Evolutionary conservation across 208 protist species (phyloP).

Genomic region (Trypanosoma conorhini): DNA sequence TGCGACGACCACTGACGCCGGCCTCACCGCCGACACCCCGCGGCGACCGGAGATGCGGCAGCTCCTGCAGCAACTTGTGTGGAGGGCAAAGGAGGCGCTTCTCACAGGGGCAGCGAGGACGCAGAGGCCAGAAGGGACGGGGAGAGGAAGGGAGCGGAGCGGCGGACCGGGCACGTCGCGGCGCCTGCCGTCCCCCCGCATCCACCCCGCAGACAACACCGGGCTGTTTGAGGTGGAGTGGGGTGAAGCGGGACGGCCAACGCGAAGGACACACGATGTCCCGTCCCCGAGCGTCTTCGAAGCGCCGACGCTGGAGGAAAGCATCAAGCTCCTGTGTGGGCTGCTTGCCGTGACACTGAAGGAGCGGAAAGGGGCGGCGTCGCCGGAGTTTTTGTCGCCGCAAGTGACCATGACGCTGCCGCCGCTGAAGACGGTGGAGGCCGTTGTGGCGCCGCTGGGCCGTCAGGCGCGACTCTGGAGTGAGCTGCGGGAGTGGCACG

Average conservation of each 20-base stretch:
- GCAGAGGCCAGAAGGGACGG: neutral
- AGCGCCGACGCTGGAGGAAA: slow-evolving; percentile 5
- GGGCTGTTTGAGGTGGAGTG: slow-evolving; percentile 27
- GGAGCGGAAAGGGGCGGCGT: neutral
- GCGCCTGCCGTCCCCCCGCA: neutral
- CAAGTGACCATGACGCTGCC: neutral
- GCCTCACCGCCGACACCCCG: neutral
- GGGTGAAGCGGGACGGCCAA: neutral
- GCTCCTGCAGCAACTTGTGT: slow-evolving; percentile 15
- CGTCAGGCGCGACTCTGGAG: slow-evolving; percentile 25
- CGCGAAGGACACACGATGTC: neutral
- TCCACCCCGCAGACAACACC: neutral
- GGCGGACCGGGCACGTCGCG: neutral
- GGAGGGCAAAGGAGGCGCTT: slow-evolving; percentile 25
- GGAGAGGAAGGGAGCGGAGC: neutral
- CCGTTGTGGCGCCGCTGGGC: slow-evolving; percentile 12
- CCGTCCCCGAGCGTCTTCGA: neutral
- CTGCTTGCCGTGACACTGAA: slow-evolving; percentile 23
- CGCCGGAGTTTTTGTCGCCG: slow-evolving; percentile 9
- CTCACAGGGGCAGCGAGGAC: neutral
- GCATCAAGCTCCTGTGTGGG: slow-evolving; percentile 19
- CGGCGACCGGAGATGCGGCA: neutral
- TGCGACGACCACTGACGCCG: neutral
- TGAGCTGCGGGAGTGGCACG: slow-evolving; percentile 20
- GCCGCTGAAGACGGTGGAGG: slow-evolving; percentile 14